These are phyloP conservation scores for Kurtzmaniella quercitrusa DNA, from an alignment of 1,139 yeast species.

Conservation along the genomic window DNA sequence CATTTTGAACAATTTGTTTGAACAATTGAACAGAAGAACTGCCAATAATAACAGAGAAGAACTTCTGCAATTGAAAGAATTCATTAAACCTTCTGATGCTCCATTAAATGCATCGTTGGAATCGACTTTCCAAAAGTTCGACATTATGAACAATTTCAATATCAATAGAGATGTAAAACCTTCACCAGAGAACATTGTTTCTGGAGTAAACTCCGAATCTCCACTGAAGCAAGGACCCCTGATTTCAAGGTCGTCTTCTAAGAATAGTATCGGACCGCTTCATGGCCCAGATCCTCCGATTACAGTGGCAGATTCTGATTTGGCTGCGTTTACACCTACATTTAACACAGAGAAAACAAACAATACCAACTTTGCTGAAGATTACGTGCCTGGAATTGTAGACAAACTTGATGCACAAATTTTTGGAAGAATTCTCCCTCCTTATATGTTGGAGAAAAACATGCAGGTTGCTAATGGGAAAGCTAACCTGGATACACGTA, in stretches of 20 bases:
- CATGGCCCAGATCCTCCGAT: neutral
- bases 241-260: neutral
- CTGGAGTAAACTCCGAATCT: neutral
- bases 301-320: neutral
- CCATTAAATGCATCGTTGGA: constrained; percentile 17
- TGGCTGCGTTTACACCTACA: neutral
- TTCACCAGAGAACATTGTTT: neutral
- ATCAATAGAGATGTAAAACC: constrained; percentile 2
- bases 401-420: constrained; percentile 80
- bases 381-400: constrained; percentile 73
- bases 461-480: constrained; percentile 7
- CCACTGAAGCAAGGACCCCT: neutral
- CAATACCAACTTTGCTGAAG: constrained; percentile 9
- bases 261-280: neutral
- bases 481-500: neutral
- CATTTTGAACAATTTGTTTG: constrained; percentile 74
- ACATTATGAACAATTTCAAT: constrained; percentile 28
- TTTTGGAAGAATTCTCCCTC: constrained; percentile 79
- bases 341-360: neutral
- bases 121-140: constrained; percentile 30
- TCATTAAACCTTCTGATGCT: constrained; percentile 5
- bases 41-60: constrained; percentile 22
- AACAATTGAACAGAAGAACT: constrained; percentile 69
- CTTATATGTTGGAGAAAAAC: constrained; percentile 61
- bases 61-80: constrained; percentile 1